phyloP scores from a whole-genome alignment of 2,329 filamentous ascomycete genomes.

The Rutstroemia sp. region DNA sequence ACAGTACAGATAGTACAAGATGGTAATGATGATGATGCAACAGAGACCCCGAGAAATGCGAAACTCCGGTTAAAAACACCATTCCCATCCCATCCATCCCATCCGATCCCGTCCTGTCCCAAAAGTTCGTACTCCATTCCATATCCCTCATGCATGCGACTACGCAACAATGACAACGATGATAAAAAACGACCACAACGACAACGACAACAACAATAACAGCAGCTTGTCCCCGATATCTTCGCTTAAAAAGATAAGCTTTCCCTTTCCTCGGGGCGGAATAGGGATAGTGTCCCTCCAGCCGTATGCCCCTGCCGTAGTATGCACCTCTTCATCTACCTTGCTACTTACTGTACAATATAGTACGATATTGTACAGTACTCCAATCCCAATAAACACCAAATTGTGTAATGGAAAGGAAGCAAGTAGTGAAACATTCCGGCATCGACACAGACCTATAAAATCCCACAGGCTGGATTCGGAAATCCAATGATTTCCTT shows the following conservation, averaged over 20 bases:
- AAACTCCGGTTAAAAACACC: too few species aligned
- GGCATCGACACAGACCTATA: background rate
- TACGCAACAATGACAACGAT: background rate
- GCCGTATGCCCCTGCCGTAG: too few species aligned
- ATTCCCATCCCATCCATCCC: background rate
- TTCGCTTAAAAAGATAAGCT: background rate
- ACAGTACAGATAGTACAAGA: too few species aligned
- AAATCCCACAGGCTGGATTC: background rate
- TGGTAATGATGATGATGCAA: too few species aligned
- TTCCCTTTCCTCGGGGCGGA: background rate
- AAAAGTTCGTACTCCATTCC: background rate
- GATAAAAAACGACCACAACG: background rate
- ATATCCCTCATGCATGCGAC: background rate
- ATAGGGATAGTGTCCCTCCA: background rate
- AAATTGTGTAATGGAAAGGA: background rate
- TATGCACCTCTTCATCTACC: too few species aligned
- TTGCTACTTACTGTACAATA: too few species aligned
- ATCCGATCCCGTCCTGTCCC: background rate
- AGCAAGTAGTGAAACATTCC: background rate
- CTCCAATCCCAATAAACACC: too few species aligned
- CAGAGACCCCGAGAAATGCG: too few species aligned
- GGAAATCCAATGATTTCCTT: background rate
- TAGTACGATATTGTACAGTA: too few species aligned
- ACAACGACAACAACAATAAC: background rate
- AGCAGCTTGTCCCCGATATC: background rate